phyloP scores from a whole-genome alignment of 163 green algal genomes.

The Scenedesmus sp. region DNA sequence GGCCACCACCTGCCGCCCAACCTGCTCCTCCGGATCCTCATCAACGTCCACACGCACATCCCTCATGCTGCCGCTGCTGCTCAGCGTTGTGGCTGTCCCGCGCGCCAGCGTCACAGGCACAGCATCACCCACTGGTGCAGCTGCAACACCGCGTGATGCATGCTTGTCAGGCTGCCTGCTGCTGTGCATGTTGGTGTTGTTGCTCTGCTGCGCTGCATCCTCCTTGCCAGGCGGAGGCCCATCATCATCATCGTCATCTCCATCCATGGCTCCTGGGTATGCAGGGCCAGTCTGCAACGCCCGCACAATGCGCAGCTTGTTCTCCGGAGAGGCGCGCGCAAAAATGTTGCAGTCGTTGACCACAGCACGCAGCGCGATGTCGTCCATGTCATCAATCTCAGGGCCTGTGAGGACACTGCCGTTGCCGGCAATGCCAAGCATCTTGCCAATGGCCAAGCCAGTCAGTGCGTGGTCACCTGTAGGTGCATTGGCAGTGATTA shows the following conservation, averaged over 20 bases:
- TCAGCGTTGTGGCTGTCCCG: neutral
- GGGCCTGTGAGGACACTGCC: conserved; percentile 47
- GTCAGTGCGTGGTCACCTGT: conserved; percentile 59
- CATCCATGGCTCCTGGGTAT: conserved; percentile 34
- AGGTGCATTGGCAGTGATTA: neutral
- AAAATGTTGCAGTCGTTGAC: conserved; percentile 50
- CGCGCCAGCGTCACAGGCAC: neutral
- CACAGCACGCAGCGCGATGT: conserved; percentile 31
- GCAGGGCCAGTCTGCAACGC: conserved; percentile 42
- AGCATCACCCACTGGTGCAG: neutral
- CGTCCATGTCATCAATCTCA: conserved; percentile 57
- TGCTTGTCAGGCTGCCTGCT: neutral
- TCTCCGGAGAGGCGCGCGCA: conserved; percentile 47
- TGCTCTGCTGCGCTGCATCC: neutral
- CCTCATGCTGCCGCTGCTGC: neutral
- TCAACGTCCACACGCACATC: neutral
- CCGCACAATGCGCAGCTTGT: conserved; percentile 56
- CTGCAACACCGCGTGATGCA: neutral
- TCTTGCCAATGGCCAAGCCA: conserved; percentile 57
- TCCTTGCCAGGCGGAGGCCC: neutral
- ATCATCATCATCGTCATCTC: conserved; percentile 22
- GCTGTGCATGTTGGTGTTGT: neutral
- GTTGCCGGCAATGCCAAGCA: conserved; percentile 56
- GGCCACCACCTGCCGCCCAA: conserved; percentile 72
- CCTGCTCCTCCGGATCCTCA: neutral